phyloP scores from a whole-genome alignment of 2,329 filamentous ascomycete genomes.

The Hypocrella siamensis region DNA sequence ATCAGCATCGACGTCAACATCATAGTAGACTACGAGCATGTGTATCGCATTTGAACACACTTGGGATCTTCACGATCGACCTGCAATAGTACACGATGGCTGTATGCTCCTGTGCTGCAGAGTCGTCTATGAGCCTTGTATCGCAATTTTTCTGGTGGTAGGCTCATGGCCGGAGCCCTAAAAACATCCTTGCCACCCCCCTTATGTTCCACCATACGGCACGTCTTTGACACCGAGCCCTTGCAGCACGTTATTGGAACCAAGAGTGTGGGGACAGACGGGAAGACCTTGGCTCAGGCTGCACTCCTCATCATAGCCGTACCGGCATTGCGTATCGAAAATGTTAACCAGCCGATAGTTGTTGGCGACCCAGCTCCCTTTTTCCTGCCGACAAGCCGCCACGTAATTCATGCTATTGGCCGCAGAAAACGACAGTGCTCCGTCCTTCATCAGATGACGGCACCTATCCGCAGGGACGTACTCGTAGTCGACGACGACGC shows the following conservation, averaged over 20 bases:
- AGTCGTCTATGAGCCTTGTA: too few species aligned
- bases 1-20: too few species aligned
- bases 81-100: too few species aligned
- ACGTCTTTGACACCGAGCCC: not conserved
- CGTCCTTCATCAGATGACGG: conserved; percentile 28
- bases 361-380: conserved; percentile 32
- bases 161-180: too few species aligned
- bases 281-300: conserved; percentile 3
- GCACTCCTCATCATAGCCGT: conserved; percentile 35
- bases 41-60: too few species aligned
- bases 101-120: too few species aligned
- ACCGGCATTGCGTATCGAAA: conserved; percentile 30
- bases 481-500: conserved; percentile 34
- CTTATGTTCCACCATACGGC: not conserved
- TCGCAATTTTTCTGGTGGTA: too few species aligned
- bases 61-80: too few species aligned
- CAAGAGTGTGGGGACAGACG: not conserved
- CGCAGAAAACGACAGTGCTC: conserved; percentile 37
- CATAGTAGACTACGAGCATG: too few species aligned
- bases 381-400: conserved; percentile 26
- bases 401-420: conserved; percentile 42
- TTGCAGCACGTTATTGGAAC: not conserved
- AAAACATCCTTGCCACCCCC: too few species aligned
- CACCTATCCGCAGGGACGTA: conserved; percentile 31
- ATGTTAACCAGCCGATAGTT: conserved; percentile 40